Percentiles rank a stretch among this genome's conserved stretches.
phyloP scores from a whole-genome alignment of 108 stramenopile species.

The Parmales sp. region DNA sequence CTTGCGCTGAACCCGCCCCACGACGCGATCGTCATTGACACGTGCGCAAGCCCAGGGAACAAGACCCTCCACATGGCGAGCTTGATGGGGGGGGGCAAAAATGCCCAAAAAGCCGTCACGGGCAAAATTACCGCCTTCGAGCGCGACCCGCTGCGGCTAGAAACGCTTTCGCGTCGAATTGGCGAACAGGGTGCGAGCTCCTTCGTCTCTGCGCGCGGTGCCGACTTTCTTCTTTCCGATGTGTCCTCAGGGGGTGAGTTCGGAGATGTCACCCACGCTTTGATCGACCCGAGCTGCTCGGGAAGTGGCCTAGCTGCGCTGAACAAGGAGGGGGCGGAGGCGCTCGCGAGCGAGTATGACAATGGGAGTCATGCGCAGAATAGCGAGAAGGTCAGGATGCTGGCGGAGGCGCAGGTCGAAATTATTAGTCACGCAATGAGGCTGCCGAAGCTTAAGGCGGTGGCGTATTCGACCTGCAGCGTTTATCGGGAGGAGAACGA shows the following conservation, averaged over 20 bases:
- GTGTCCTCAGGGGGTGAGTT: neutral
- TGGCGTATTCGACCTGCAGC: conserved; percentile 5
- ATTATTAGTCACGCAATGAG: neutral
- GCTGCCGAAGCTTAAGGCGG: neutral
- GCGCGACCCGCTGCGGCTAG: neutral
- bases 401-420: neutral
- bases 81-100: neutral
- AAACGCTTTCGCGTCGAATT: neutral
- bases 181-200: neutral
- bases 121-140: neutral
- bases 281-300: neutral
- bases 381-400: neutral
- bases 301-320: neutral
- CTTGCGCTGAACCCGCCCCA: neutral
- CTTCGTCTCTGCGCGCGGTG: neutral
- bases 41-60: conserved; percentile 3
- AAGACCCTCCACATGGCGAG: conserved; percentile 1
- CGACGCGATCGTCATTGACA: neutral
- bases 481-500: conserved; percentile 5
- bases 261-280: neutral
- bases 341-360: neutral
- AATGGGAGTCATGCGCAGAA: neutral
- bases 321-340: neutral
- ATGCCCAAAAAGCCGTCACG: neutral
- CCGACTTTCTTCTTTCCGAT: neutral